Base-by-base conservation (phyloP, 306 rosid genomes). In the Gynostemma pentaphyllum region DNA sequence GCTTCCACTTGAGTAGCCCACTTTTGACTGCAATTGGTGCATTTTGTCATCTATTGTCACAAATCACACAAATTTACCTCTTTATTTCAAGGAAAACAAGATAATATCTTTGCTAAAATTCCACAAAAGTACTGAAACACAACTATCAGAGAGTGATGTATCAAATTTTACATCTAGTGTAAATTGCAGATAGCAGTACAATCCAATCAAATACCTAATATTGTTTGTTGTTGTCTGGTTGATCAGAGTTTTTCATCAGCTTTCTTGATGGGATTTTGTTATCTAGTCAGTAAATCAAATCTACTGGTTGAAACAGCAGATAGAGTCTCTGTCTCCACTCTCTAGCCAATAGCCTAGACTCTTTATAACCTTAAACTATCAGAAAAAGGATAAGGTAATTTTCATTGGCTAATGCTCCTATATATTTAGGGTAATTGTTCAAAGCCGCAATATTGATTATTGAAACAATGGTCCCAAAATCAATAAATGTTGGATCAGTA, bases 1-100 rank as follows among this genome's bases (percentile, higher is more conserved):
- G 64, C 28, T 57, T 57, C 64, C 64, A 57, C 64, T 57, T 34
- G 29, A 36, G 45, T 19, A 57, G 64, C 64, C 64, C 64, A 3
- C 7, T 36, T 57, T 57, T 57, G 46, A 36, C 64, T 57, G 46
- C 42, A 16, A 54, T 15, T 57, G 46, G 64, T 45, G 45, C 64
- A 57, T 57, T n/a, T 36, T 34, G 46, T 19, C 19, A 18, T 57
- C 45, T 55, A 18, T 55, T 53, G 40, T 53, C 60, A 53, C 39
- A 53, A 53, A 53, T 32, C 62, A 16, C 44, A 32, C 18, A 26
- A 55, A 30, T 55, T 32, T 55, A 42, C 62, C 18, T 32, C 44
- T 32, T 54, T 29, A 41, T 34, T 12, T 57, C 45, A 32, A 57
- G 64, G 18, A 28, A 34, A 57, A 36, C 11, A 57, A 11, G 64